Evolutionary conservation across 2,329 filamentous ascomycete genomes (phyloP).

Genomic region (Elsinoe necatrix): DNA sequence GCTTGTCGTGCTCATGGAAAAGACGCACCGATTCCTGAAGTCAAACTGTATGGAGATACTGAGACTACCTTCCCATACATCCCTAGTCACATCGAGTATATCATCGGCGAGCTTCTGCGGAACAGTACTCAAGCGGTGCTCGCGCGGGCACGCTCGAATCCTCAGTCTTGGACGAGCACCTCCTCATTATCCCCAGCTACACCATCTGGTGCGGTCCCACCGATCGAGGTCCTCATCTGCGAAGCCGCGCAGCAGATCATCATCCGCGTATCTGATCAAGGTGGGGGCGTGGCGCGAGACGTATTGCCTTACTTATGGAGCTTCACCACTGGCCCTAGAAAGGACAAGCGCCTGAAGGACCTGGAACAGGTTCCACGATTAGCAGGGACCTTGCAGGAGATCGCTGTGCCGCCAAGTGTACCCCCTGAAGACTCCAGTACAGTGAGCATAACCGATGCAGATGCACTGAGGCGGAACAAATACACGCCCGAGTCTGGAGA

Average conservation of each 20-base stretch:
- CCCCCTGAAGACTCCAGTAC: not conserved
- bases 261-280: slow-evolving; percentile 89
- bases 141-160: slow-evolving; percentile 42
- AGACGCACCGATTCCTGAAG: slow-evolving; percentile 64
- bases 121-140: slow-evolving; percentile 92
- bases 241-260: slow-evolving; percentile 93
- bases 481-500: slow-evolving; percentile 14
- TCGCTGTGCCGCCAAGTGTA: slow-evolving; percentile 39
- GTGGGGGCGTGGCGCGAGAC: slow-evolving; percentile 79
- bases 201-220: slow-evolving; percentile 63
- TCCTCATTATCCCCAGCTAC: not conserved
- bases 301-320: slow-evolving; percentile 90
- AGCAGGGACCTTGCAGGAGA: slow-evolving; percentile 86
- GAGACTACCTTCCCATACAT: slow-evolving; percentile 94
- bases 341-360: slow-evolving; percentile 70
- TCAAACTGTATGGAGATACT: slow-evolving; percentile 75
- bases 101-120: slow-evolving; percentile 85
- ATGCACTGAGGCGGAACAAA: not conserved
- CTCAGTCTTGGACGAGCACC: slow-evolving; percentile 19
- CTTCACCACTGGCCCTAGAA: slow-evolving; percentile 85
- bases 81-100: slow-evolving; percentile 77
- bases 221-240: slow-evolving; percentile 90
- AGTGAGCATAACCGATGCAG: not conserved
- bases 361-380: slow-evolving; percentile 79
- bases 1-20: slow-evolving; percentile 67